Conservation (phyloP, 768 basidiomycete species). For the Collybiopsis confluens region DNA sequence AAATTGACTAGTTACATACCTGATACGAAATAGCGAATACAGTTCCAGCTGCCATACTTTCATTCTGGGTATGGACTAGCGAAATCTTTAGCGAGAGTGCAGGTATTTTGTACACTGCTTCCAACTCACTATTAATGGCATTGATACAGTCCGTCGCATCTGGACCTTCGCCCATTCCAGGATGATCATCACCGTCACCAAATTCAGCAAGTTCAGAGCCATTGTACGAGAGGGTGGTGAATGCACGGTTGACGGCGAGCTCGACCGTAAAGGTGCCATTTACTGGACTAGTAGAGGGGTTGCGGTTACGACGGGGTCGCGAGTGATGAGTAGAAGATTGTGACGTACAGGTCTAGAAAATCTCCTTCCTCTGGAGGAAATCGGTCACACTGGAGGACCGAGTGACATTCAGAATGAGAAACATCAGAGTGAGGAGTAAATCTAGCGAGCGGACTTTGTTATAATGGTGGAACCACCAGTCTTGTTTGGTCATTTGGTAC, state of each 20-base stretch:
- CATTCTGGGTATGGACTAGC: slow-evolving; percentile 41
- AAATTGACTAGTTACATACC: slow-evolving; percentile 10
- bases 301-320: not conserved
- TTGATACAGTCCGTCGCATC: slow-evolving; percentile 29
- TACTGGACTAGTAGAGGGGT: slow-evolving; percentile 26
- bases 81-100: not conserved
- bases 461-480: slow-evolving; percentile 42
- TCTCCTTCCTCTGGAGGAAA: slow-evolving; percentile 39
- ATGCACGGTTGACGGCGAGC: slow-evolving; percentile 36
- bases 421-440: not conserved
- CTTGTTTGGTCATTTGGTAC: slow-evolving; percentile 27
- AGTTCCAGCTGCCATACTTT: slow-evolving; percentile 43
- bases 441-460: slow-evolving; percentile 23
- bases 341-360: slow-evolving; percentile 38
- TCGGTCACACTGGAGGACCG: slow-evolving; percentile 32
- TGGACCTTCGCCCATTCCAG: slow-evolving; percentile 19
- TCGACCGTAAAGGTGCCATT: slow-evolving; percentile 40
- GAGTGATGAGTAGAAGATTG: not conserved
- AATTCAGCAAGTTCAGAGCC: slow-evolving; percentile 22
- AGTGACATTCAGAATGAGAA: not conserved
- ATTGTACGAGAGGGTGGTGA: slow-evolving; percentile 33
- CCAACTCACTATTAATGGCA: slow-evolving; percentile 30
- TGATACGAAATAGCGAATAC: slow-evolving; percentile 43
- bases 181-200: slow-evolving; percentile 32
- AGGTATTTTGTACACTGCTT: not conserved